A percentile compares a stretch with the other conserved stretches of the same genome.
phyloP scores from a whole-genome alignment of 768 basidiomycete species.

The Cystobasidium tubakii region DNA sequence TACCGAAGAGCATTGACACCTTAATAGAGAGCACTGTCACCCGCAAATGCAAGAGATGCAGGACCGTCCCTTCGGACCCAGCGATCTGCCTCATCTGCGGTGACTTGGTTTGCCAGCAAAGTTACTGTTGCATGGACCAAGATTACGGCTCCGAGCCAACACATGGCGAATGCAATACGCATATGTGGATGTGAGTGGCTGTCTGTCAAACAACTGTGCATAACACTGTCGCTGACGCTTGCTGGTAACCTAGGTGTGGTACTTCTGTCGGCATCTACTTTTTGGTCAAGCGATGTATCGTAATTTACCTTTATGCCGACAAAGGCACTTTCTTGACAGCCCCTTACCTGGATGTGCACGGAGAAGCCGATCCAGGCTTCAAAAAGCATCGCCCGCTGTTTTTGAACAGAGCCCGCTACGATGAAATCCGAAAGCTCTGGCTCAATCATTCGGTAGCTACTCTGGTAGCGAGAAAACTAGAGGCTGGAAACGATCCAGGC shows the following conservation, averaged over 20 bases:
- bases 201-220: too few species aligned
- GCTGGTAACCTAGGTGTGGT: constrained; percentile 62
- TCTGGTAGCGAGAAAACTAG: constrained; percentile 77
- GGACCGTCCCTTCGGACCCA: constrained; percentile 71
- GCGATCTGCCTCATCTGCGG: constrained; percentile 92
- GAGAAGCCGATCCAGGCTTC: constrained; percentile 74
- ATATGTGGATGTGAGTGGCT: constrained; percentile 76
- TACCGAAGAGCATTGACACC: constrained; percentile 76
- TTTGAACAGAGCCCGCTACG: constrained; percentile 75
- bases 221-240: neutral
- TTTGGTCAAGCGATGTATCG: constrained; percentile 81
- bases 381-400: constrained; percentile 59
- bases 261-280: constrained; percentile 84
- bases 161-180: constrained; percentile 90
- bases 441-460: constrained; percentile 83
- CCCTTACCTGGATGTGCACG: constrained; percentile 89
- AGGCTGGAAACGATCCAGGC: constrained; percentile 78
- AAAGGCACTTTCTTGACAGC: constrained; percentile 83
- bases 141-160: constrained; percentile 53
- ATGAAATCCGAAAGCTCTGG: constrained; percentile 87
- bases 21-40: constrained; percentile 71
- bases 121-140: constrained; percentile 77
- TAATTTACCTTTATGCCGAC: constrained; percentile 78
- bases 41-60: constrained; percentile 67
- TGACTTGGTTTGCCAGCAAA: constrained; percentile 76